phyloP scores from a whole-genome alignment of 2,329 filamentous ascomycete genomes.

The Xylaria sp. region DNA sequence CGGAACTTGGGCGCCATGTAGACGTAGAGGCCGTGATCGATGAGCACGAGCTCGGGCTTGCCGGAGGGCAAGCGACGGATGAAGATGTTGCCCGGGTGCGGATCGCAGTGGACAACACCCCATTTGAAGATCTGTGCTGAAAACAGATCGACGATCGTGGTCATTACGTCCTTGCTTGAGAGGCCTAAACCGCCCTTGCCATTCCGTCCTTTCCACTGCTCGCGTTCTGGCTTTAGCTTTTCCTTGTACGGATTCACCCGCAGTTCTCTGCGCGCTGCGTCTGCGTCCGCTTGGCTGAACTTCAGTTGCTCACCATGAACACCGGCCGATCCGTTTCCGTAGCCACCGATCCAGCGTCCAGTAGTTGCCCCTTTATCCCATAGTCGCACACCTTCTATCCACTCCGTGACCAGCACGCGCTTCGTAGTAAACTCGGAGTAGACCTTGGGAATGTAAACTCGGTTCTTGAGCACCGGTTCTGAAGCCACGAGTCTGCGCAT shows the following conservation, averaged over 20 bases:
- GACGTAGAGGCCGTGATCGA: slow-evolving; percentile 95
- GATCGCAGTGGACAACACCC: slow-evolving; percentile 93
- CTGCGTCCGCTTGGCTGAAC: slow-evolving; percentile 42
- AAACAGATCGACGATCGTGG: slow-evolving; percentile 92
- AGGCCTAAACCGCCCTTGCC: slow-evolving; percentile 79
- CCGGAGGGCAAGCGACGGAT: slow-evolving; percentile 78
- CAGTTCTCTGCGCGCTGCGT: slow-evolving; percentile 40
- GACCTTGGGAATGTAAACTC: slow-evolving; percentile 84
- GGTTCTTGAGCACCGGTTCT: slow-evolving; percentile 68
- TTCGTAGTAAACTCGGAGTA: slow-evolving; percentile 77
- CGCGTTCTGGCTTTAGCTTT: slow-evolving; percentile 72
- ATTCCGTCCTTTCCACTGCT: slow-evolving; percentile 67
- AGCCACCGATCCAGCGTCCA: slow-evolving; percentile 70
- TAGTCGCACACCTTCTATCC: slow-evolving; percentile 90
- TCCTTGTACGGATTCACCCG: slow-evolving; percentile 50
- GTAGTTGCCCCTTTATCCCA: slow-evolving; percentile 87
- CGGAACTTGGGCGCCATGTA: slow-evolving; percentile 80
- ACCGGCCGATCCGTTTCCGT: slow-evolving; percentile 71
- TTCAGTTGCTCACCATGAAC: slow-evolving; percentile 61
- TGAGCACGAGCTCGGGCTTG: slow-evolving; percentile 84
- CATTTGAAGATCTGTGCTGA: slow-evolving; percentile 97
- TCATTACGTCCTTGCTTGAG: slow-evolving; percentile 82
- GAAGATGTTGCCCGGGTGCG: slow-evolving; percentile 96
- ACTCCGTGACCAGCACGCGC: slow-evolving; percentile 88
- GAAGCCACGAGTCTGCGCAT: slow-evolving; percentile 73